Evolutionary conservation across 1,284 basidiomycete genomes (phyloP).

Genomic region (Papiliotrema flavescens): DNA sequence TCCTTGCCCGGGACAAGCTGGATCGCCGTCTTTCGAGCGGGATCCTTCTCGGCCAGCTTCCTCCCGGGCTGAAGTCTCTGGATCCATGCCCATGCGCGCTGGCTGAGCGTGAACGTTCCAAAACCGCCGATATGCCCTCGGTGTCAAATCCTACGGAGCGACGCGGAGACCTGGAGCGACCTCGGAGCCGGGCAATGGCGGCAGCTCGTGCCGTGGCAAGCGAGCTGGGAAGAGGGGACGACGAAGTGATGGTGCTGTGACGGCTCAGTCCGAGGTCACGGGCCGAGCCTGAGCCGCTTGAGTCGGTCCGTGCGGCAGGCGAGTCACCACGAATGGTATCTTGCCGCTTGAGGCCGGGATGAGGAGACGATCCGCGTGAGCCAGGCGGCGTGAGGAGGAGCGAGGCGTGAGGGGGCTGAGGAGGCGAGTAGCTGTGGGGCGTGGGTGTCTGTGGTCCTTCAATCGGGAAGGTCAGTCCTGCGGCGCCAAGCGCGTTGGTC

Average conservation of each 20-base stretch:
- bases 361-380: conserved; percentile 31
- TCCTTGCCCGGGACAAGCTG: conserved; percentile 16
- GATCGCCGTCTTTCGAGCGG: conserved; percentile 14
- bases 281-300: conserved; percentile 10
- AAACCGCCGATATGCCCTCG: conserved; percentile 32
- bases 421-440: conserved; percentile 21
- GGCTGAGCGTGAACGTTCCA: conserved; percentile 29
- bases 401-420: conserved; percentile 28
- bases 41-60: conserved; percentile 9
- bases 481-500: not conserved
- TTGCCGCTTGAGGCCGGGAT: conserved; percentile 5
- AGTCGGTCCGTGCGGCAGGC: not conserved
- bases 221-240: not conserved
- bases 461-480: not conserved
- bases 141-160: conserved; percentile 27
- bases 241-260: conserved; percentile 1
- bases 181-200: conserved; percentile 17
- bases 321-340: not conserved
- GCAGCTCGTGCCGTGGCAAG: conserved; percentile 6
- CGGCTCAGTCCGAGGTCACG: not conserved
- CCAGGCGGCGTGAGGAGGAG: conserved; percentile 39
- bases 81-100: conserved; percentile 8
- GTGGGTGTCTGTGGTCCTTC: not conserved
- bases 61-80: not conserved
- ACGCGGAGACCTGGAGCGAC: conserved; percentile 27